Conservation (phyloP, 2,329 filamentous ascomycete species). For the Grosmannia penicillata region DNA sequence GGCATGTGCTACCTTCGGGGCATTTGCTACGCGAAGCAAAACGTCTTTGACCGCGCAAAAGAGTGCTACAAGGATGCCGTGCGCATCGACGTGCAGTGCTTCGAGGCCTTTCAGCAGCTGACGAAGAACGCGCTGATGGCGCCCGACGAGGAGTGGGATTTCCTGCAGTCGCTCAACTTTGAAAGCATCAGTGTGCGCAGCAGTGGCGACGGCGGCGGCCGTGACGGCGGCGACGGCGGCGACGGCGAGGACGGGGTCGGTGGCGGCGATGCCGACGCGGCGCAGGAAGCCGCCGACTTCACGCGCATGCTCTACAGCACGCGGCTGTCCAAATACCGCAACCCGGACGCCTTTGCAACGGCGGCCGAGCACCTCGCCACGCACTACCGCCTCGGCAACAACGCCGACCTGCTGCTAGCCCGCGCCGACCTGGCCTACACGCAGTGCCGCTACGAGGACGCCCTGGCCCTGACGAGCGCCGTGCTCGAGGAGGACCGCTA, state of each 20-base stretch:
- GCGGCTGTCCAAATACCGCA: constrained; percentile 85
- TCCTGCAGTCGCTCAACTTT: constrained; percentile 80
- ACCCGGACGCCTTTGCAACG: constrained; percentile 65
- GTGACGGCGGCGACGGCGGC: constrained; percentile 56
- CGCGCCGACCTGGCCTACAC: constrained; percentile 87
- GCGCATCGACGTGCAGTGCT: constrained; percentile 92
- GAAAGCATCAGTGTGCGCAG: constrained; percentile 58
- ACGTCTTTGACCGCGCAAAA: constrained; percentile 91
- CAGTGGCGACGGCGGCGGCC: constrained; percentile 23
- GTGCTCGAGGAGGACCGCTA: constrained; percentile 76
- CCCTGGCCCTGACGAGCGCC: constrained; percentile 66
- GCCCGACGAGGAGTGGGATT: constrained; percentile 79
- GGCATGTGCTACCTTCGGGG: constrained; percentile 95
- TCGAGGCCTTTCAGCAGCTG: constrained; percentile 93
- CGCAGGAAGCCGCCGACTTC: constrained; percentile 84
- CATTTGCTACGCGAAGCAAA: constrained; percentile 90
- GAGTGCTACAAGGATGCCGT: constrained; percentile 98
- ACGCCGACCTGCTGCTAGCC: constrained; percentile 81
- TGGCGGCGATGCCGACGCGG: constrained; percentile 22
- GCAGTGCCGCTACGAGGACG: constrained; percentile 83
- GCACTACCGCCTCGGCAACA: constrained; percentile 75
- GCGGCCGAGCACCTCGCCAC: constrained; percentile 86
- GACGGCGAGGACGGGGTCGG: constrained; percentile 29
- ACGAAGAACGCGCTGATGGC: constrained; percentile 92
- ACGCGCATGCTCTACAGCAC: constrained; percentile 95